phyloP scores from a whole-genome alignment of 2,329 filamentous ascomycete genomes.

The Stromatinia cepivora region DNA sequence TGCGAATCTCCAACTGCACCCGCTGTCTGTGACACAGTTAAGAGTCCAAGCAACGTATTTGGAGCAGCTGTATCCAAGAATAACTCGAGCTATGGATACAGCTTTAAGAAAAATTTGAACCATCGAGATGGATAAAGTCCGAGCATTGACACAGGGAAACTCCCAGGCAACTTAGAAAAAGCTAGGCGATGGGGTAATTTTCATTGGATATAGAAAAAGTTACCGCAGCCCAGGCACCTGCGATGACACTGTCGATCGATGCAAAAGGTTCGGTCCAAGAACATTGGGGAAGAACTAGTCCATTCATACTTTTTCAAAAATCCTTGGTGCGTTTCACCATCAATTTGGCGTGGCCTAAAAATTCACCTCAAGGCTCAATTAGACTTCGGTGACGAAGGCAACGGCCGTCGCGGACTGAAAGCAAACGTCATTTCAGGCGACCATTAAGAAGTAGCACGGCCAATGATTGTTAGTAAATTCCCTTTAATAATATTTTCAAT shows the following conservation, averaged over 20 bases:
- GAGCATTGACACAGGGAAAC: background rate
- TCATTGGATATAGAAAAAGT: background rate
- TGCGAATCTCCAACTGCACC: background rate
- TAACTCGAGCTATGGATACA: background rate
- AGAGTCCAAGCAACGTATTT: background rate
- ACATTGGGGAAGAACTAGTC: background rate
- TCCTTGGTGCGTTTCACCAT: background rate
- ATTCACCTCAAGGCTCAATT: background rate
- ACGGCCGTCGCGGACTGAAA: background rate
- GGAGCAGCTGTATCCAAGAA: background rate
- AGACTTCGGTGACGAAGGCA: background rate
- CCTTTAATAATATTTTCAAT: background rate
- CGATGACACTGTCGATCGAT: background rate
- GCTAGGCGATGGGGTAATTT: background rate
- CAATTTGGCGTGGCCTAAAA: background rate
- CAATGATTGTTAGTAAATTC: background rate
- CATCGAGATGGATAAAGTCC: conserved; percentile 6
- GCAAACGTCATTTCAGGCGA: background rate
- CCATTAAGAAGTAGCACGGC: background rate
- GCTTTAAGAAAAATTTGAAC: background rate
- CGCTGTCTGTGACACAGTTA: background rate
- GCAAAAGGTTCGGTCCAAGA: background rate
- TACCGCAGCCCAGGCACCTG: background rate
- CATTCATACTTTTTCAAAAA: background rate
- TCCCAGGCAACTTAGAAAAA: background rate